Evolutionary conservation across 805 yeast genomes (phyloP).

Genomic region (Nakazawaea populi): DNA sequence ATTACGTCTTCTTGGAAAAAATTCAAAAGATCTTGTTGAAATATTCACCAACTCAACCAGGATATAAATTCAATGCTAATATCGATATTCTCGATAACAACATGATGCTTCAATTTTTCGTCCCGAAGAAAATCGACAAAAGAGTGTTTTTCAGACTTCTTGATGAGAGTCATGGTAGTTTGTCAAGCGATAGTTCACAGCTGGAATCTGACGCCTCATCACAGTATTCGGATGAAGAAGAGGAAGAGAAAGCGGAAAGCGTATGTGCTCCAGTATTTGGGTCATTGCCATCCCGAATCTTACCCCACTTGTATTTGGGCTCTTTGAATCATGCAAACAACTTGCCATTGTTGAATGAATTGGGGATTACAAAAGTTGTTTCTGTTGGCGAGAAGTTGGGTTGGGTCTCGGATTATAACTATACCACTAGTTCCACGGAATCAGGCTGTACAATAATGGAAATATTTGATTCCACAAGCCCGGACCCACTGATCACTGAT

Average conservation of each 20-base stretch:
- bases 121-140: constrained; percentile 3
- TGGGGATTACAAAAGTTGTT: constrained; percentile 70
- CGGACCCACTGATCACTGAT: constrained; percentile 11
- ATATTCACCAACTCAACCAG: constrained; percentile 46
- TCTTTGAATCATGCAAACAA: constrained; percentile 77
- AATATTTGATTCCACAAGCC: constrained; percentile 15
- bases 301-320: constrained; percentile 83
- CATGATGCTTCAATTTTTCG: neutral
- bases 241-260: neutral
- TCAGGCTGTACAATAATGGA: constrained; percentile 24
- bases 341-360: constrained; percentile 49
- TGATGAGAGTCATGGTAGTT: constrained; percentile 1
- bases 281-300: constrained; percentile 75
- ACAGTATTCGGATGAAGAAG: constrained; percentile 18
- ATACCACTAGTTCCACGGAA: constrained; percentile 14
- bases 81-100: constrained; percentile 4
- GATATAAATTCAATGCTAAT: neutral
- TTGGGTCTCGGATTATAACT: constrained; percentile 43
- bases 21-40: constrained; percentile 55
- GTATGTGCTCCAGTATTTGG: constrained; percentile 37
- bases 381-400: constrained; percentile 79
- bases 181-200: neutral
- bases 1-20: constrained; percentile 58
- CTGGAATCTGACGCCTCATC: constrained; percentile 16
- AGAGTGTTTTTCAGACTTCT: constrained; percentile 4